Conservation (phyloP, 2,329 filamentous ascomycete species). For the Coniella lustricola region DNA sequence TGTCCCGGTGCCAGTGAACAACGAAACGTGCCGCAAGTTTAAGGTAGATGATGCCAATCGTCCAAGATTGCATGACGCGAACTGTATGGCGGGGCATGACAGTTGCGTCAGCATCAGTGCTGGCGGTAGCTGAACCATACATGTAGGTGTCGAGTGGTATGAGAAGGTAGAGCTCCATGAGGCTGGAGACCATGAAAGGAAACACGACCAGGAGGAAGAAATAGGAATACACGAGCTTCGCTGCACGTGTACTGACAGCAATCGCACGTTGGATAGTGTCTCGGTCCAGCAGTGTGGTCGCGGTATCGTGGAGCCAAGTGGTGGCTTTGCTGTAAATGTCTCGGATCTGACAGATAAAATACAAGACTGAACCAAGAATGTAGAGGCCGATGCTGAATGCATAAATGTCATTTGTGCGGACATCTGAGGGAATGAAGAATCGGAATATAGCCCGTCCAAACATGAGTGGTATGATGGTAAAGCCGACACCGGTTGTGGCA, state of each 20-base stretch:
- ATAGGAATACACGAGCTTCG: constrained; percentile 65
- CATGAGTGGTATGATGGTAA: constrained; percentile 79
- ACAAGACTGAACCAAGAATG: constrained; percentile 62
- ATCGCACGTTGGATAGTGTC: constrained; percentile 25
- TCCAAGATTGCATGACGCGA: constrained; percentile 89
- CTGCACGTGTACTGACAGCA: constrained; percentile 25
- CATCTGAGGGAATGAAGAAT: constrained; percentile 60
- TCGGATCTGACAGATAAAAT: constrained; percentile 48
- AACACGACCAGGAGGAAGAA: constrained; percentile 68
- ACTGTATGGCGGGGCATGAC: constrained; percentile 56
- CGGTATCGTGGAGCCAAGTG: constrained; percentile 23
- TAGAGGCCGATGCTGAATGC: constrained; percentile 90
- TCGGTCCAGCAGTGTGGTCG: constrained; percentile 24
- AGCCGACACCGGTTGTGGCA: constrained; percentile 74
- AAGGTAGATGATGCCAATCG: constrained; percentile 81
- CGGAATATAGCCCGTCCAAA: constrained; percentile 77
- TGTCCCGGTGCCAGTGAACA: constrained; percentile 58
- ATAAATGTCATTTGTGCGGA: constrained; percentile 88
- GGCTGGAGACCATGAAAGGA: constrained; percentile 68
- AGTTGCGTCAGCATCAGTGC: constrained; percentile 19
- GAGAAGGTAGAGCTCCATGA: constrained; percentile 83
- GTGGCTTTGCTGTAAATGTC: constrained; percentile 28
- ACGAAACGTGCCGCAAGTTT: constrained; percentile 69
- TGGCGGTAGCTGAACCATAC: constrained; percentile 27
- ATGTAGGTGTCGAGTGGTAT: constrained; percentile 81